A percentile compares a stretch with the other conserved stretches of the same genome.
These are phyloP conservation scores for Neurospora terricola DNA, from an alignment of 495 filamentous ascomycete species.

Conservation along the genomic window DNA sequence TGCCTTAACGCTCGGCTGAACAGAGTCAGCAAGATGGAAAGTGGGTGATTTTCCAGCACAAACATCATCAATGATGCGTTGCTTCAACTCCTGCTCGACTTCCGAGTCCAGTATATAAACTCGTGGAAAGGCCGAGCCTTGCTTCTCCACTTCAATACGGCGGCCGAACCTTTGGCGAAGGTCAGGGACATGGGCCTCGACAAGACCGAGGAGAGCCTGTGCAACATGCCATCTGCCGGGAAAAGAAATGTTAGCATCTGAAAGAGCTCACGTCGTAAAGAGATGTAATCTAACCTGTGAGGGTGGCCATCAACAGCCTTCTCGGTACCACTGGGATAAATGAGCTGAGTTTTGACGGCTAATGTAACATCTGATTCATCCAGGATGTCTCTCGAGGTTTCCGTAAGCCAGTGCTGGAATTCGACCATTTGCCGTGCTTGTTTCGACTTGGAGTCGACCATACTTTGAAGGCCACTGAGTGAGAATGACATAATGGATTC, in stretches of 20 bases:
- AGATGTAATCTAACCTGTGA: conserved; percentile 6
- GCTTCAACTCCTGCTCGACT: not conserved
- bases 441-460: not conserved
- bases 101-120: not conserved
- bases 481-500: conserved; percentile 1
- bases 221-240: conserved; percentile 31
- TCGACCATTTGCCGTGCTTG: conserved; percentile 32
- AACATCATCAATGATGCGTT: not conserved
- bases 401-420: conserved; percentile 38
- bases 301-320: conserved; percentile 40
- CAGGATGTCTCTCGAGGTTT: conserved; percentile 39
- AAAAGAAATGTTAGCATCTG: not conserved
- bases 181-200: conserved; percentile 17
- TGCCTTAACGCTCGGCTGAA: not conserved
- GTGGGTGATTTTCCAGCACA: not conserved
- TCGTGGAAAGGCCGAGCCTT: not conserved
- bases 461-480: not conserved
- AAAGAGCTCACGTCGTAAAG: no score
- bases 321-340: conserved; percentile 40
- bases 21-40: not conserved
- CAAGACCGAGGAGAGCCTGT: conserved; percentile 32
- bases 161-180: conserved; percentile 9
- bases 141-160: not conserved
- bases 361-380: conserved; percentile 49
- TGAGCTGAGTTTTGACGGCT: conserved; percentile 36